These are phyloP conservation scores for Carnegiea gigantea DNA, from an alignment of 179 eudicot genomes.

Conservation along the genomic window DNA sequence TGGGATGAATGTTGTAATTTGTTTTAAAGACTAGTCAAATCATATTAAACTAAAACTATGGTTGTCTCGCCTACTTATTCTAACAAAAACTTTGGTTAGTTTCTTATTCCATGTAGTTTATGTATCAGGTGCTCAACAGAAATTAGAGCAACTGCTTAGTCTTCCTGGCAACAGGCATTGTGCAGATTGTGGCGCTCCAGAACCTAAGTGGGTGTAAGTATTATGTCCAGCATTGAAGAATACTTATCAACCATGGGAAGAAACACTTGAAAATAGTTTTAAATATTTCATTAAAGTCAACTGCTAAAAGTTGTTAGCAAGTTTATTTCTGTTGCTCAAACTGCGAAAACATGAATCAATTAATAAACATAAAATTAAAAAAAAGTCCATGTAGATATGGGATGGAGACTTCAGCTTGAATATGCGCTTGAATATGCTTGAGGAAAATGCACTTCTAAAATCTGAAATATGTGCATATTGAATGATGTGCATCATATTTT, in stretches of 20 bases:
- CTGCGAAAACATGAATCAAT: neutral
- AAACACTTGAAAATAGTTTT: neutral
- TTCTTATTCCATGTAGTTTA: neutral
- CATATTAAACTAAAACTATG: neutral
- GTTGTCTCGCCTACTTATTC: neutral
- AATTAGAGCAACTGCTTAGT: constrained; percentile 52
- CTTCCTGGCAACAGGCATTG: constrained; percentile 62
- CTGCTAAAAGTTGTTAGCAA: neutral
- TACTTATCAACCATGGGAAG: neutral
- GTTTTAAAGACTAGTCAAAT: neutral
- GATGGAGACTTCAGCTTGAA: neutral
- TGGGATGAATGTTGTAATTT: neutral
- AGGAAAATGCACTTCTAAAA: neutral
- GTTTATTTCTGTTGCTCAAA: neutral
- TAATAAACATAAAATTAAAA: neutral
- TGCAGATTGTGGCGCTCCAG: constrained; percentile 93
- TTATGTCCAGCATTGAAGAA: neutral
- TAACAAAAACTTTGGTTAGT: neutral
- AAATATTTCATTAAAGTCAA: neutral
- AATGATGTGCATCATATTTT: constrained; percentile 1
- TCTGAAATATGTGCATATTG: neutral
- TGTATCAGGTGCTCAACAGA: constrained; percentile 41
- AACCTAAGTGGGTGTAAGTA: constrained; percentile 99
- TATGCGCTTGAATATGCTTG: neutral
- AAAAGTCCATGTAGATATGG: neutral